Percentiles rank a stretch among this genome's conserved stretches.
These are phyloP conservation scores for Zelopaecilomyces penicillatus DNA, from an alignment of 2,329 filamentous ascomycete species.

Conservation along the genomic window DNA sequence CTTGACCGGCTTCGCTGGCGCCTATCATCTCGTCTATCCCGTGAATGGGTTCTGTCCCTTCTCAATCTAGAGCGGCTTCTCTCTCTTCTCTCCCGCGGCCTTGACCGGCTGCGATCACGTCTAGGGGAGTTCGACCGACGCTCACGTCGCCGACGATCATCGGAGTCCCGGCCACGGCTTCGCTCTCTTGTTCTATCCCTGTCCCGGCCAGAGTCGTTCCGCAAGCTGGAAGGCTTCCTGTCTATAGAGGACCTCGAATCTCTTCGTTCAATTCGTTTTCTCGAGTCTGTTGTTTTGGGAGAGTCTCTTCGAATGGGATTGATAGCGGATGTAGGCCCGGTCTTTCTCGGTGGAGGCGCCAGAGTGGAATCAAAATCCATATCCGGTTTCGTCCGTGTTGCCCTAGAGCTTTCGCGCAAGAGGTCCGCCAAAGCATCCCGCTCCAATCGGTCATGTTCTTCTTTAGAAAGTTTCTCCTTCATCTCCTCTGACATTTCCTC, in stretches of 20 bases:
- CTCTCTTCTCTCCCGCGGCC: constrained; percentile 25
- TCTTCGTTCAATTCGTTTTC: constrained; percentile 28
- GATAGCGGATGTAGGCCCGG: constrained; percentile 49
- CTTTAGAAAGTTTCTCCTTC: constrained; percentile 48
- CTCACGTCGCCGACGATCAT: constrained; percentile 24
- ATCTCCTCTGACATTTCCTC: constrained; percentile 34
- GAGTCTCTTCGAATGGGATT: constrained; percentile 44
- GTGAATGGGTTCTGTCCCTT: constrained; percentile 34
- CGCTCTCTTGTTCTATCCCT: constrained; percentile 20
- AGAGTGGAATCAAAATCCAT: constrained; percentile 49
- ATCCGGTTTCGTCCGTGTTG: constrained; percentile 41
- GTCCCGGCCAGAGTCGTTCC: constrained; percentile 22
- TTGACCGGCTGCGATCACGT: constrained; percentile 26
- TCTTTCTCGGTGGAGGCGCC: constrained; percentile 45
- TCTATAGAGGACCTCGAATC: constrained; percentile 22
- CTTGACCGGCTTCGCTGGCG: constrained; percentile 27
- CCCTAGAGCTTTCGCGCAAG: constrained; percentile 48
- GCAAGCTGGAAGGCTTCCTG: constrained; percentile 14
- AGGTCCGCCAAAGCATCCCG: constrained; percentile 51
- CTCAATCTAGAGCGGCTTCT: constrained; percentile 27
- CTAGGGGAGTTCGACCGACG: constrained; percentile 32
- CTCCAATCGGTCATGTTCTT: constrained; percentile 49
- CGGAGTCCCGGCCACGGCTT: constrained; percentile 18
- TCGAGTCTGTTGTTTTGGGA: constrained; percentile 33
- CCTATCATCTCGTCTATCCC: constrained; percentile 23